phyloP scores from a whole-genome alignment of 2,329 filamentous ascomycete genomes.

The Colletotrichum coccodes region DNA sequence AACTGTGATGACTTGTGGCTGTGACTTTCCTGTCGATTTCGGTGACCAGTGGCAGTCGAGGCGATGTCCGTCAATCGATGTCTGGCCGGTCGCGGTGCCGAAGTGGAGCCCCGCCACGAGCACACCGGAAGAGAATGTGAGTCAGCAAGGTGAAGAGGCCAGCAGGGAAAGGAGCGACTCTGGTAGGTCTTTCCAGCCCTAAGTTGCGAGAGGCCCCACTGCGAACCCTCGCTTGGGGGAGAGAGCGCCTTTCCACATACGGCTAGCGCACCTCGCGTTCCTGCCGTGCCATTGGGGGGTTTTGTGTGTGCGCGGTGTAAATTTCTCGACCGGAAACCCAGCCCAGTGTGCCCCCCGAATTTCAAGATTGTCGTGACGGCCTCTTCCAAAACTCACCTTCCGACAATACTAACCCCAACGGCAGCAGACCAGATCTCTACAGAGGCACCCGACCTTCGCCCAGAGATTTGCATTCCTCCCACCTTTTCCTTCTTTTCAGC shows the following conservation, averaged over 20 bases:
- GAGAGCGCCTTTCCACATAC: conserved; percentile 41
- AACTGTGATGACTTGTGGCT: not conserved
- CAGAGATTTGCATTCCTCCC: conserved; percentile 36
- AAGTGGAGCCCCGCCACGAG: conserved; percentile 5
- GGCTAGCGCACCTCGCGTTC: conserved; percentile 42
- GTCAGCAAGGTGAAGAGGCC: not conserved
- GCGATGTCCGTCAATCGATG: not conserved
- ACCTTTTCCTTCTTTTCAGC: conserved; percentile 32
- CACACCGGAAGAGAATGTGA: not conserved
- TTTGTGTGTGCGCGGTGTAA: conserved; percentile 36
- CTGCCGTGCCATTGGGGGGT: conserved; percentile 30
- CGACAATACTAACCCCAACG: conserved; percentile 37
- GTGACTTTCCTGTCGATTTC: not conserved
- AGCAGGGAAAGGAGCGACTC: not conserved
- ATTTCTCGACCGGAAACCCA: conserved; percentile 34
- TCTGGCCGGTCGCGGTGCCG: not conserved
- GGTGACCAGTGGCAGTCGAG: not conserved
- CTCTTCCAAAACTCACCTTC: conserved; percentile 32
- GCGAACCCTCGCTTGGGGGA: conserved; percentile 47
- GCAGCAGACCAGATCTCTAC: conserved; percentile 34
- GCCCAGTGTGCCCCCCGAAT: conserved; percentile 15
- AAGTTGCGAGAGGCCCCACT: conserved; percentile 42
- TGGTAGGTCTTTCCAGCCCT: conserved; percentile 54
- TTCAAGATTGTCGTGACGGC: conserved; percentile 34
- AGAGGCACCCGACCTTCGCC: conserved; percentile 31